These are phyloP conservation scores for Cylindricascospora bacillispora DNA, from an alignment of 1,139 yeast species.

Conservation along the genomic window DNA sequence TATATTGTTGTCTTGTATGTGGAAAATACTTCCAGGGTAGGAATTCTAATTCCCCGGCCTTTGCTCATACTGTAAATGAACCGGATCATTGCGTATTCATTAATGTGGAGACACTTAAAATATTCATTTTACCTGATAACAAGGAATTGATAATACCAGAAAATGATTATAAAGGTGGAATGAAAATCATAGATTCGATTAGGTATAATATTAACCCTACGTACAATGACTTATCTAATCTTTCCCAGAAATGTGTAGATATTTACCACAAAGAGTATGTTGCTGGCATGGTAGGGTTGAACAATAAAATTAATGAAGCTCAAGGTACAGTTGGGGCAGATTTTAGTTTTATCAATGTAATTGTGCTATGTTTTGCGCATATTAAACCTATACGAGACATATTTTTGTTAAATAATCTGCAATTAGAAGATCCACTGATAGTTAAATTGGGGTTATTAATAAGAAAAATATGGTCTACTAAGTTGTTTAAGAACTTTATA, in stretches of 20 bases:
- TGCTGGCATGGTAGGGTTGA: conserved; percentile 16
- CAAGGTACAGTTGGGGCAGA: too few relatives aligned
- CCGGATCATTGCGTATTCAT: conserved; percentile 52
- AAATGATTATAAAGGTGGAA: too few relatives aligned
- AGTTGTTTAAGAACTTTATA: too few relatives aligned
- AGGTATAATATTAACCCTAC: too few relatives aligned
- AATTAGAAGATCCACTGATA: too few relatives aligned
- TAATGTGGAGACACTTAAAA: conserved; percentile 36
- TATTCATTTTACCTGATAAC: conserved; percentile 49
- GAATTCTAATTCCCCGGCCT: conserved; percentile 50
- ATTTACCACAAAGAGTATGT: too few relatives aligned
- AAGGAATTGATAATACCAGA: conserved; percentile 8
- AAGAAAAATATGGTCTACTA: conserved; percentile 37
- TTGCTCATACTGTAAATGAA: conserved; percentile 51
- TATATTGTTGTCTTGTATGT: conserved; percentile 63
- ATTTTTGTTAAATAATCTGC: conserved; percentile 29
- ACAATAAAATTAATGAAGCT: conserved; percentile 9
- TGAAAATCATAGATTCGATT: too few relatives aligned
- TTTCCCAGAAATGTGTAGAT: conserved; percentile 28
- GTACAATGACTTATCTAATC: conserved; percentile 25
- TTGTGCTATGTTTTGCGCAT: conserved; percentile 1
- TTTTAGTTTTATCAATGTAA: neutral
- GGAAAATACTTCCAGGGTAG: conserved; percentile 68
- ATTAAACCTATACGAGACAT: conserved; percentile 29
- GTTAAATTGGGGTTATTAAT: conserved; percentile 23